A percentile compares a stretch with the other conserved stretches of the same genome.
These are phyloP conservation scores for Pseudodiploospora longispora DNA, from an alignment of 2,329 filamentous ascomycete species.

Conservation along the genomic window DNA sequence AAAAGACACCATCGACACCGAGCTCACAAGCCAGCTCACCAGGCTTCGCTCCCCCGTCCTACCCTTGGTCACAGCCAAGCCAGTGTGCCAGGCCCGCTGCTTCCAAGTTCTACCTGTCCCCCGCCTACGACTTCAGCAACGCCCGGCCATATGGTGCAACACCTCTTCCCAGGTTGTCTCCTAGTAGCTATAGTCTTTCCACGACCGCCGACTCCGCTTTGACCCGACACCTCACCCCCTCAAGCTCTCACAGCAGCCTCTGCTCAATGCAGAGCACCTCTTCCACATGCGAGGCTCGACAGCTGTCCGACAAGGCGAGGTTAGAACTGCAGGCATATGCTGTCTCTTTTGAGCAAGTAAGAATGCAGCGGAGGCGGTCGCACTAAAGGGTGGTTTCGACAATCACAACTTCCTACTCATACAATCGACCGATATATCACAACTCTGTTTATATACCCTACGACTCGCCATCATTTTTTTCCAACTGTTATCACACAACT, in stretches of 20 bases:
- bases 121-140: conserved; percentile 66
- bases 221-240: conserved; percentile 50
- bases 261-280: conserved; percentile 65
- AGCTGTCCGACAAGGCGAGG: conserved; percentile 67
- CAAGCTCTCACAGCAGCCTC: conserved; percentile 77
- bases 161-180: conserved; percentile 27
- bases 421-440: conserved; percentile 1
- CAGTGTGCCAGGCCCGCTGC: conserved; percentile 10
- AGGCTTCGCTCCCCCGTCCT: conserved; percentile 41
- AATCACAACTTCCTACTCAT: neutral
- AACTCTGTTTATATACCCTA: neutral
- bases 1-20: conserved; percentile 53
- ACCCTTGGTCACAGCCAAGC: conserved; percentile 36
- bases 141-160: conserved; percentile 49
- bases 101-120: conserved; percentile 58
- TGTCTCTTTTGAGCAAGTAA: conserved; percentile 78
- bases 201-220: conserved; percentile 9
- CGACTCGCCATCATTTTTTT: neutral
- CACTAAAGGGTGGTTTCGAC: conserved; percentile 30
- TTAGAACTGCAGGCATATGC: conserved; percentile 80
- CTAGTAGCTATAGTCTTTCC: conserved; percentile 16
- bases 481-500: conserved; percentile 20
- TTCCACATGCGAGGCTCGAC: conserved; percentile 41
- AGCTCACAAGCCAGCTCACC: conserved; percentile 53
- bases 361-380: conserved; percentile 50